Evolutionary conservation across 1,284 basidiomycete genomes (phyloP), one percentile per base, ranked within the genome.

Genomic region (Boletus albobrunnescens): DNA sequence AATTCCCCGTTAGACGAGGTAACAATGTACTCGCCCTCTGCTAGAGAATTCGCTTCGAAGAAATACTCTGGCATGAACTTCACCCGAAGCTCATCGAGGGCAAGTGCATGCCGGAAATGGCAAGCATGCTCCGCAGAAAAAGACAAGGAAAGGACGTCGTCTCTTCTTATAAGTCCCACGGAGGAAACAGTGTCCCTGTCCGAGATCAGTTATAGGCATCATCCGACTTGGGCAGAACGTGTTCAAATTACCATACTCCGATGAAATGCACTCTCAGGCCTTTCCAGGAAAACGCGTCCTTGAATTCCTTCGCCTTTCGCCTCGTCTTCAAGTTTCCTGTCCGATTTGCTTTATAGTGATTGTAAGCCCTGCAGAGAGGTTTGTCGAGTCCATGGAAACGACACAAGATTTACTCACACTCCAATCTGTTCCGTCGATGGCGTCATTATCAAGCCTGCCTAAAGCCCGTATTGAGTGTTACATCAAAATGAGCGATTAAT

Each of bases 341-440:
- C n/a, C n/a, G n/a, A n/a, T n/a, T n/a, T n/a, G n/a, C n/a, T n/a
- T n/a, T n/a, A n/a, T n/a, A n/a, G n/a, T n/a, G n/a, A n/a, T n/a
- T n/a, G n/a, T n/a, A n/a, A n/a, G n/a, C n/a, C n/a, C n/a, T n/a
- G n/a, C n/a, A n/a, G n/a, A n/a, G n/a, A n/a, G n/a, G n/a, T n/a
- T n/a, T n/a, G n/a, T n/a, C n/a, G n/a, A n/a, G n/a, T n/a, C n/a
- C n/a, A n/a, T n/a, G n/a, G n/a, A n/a, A n/a, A n/a, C n/a, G n/a
- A n/a, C n/a, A n/a, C n/a, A n/a, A n/a, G n/a, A n/a, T 24, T 27
- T 2, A 41, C 55, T 35, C 12, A 58, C 55, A 38, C 45, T 37
- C 55, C 55, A 19, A 57, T 56, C 33, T 57, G 52, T 30, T 49
- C 53, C 37, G n/a, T n/a, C n/a, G n/a, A n/a, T n/a, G n/a, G n/a